A percentile compares a stretch with the other conserved stretches of the same genome.
phyloP scores from a whole-genome alignment of 2,329 filamentous ascomycete genomes.

The Verticillium zaregamsianum region DNA sequence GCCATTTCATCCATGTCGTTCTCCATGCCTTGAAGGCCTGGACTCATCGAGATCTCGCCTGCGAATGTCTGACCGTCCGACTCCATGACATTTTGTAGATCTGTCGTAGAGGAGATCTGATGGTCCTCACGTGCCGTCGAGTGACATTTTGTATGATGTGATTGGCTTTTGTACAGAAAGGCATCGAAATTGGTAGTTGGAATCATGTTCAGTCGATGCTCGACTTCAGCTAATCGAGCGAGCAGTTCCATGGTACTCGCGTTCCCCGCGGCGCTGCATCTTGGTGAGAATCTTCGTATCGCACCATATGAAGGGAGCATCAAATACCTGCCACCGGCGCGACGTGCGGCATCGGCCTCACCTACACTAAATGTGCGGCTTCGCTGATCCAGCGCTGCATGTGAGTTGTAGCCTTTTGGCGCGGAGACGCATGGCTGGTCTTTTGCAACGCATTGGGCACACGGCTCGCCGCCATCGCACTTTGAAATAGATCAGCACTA shows the following conservation, averaged over 20 bases:
- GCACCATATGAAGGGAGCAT: neutral
- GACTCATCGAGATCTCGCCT: constrained; percentile 9
- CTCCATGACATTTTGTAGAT: constrained; percentile 5
- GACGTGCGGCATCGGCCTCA: neutral
- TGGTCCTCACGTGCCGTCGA: neutral
- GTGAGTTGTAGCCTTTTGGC: neutral
- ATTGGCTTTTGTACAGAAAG: neutral
- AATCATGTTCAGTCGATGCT: constrained; percentile 6
- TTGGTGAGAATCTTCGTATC: neutral
- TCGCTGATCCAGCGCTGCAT: neutral
- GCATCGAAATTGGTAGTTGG: neutral
- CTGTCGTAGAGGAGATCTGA: neutral
- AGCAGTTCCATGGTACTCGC: neutral
- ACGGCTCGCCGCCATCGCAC: constrained; percentile 10
- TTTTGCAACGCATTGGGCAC: constrained; percentile 7
- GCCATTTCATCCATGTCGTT: neutral
- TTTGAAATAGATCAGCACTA: neutral
- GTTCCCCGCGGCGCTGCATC: neutral
- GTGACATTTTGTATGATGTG: neutral
- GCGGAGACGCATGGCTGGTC: constrained; percentile 4
- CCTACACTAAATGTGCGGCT: neutral
- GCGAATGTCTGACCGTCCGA: constrained; percentile 8
- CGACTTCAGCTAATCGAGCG: constrained; percentile 4
- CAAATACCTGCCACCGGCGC: neutral
- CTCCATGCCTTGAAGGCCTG: neutral